Evolutionary conservation across 495 filamentous ascomycete species (phyloP).

Genomic region (Hyaloscypha bicolor): DNA sequence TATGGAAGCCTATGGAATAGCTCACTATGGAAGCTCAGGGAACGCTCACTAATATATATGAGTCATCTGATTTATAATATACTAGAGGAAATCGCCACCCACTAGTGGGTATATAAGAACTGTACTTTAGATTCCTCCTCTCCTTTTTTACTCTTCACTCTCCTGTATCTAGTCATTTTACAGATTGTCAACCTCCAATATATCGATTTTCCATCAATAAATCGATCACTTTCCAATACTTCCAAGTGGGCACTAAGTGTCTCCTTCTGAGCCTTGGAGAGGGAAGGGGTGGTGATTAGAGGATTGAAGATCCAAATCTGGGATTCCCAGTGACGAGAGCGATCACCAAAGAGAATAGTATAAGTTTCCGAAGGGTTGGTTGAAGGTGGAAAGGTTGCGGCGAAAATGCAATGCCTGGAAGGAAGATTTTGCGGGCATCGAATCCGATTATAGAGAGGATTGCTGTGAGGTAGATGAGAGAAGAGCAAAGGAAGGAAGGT

Average conservation of each 20-base stretch:
- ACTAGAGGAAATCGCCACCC: too few species aligned
- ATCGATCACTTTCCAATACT: too few species aligned
- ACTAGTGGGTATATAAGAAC: too few species aligned
- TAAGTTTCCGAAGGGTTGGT: slow-evolving; percentile 11
- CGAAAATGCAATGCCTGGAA: slow-evolving; percentile 32
- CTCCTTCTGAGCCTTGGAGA: slow-evolving; percentile 9
- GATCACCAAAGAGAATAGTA: slow-evolving; percentile 32
- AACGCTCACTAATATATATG: too few species aligned
- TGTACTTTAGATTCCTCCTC: too few species aligned
- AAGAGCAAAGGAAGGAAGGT: slow-evolving; percentile 26
- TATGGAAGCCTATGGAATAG: too few species aligned
- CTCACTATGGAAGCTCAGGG: too few species aligned
- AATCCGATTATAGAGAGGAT: slow-evolving; percentile 28
- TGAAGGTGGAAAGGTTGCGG: slow-evolving; percentile 27
- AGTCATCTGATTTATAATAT: too few species aligned
- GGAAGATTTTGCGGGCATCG: slow-evolving; percentile 28
- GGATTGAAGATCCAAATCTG: slow-evolving; percentile 35
- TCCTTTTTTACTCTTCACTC: too few species aligned
- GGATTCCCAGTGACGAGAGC: slow-evolving; percentile 29
- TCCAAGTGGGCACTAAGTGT: slow-evolving; percentile 17
- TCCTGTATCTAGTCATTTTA: too few species aligned
- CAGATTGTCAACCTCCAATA: too few species aligned
- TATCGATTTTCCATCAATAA: too few species aligned
- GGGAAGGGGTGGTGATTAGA: slow-evolving; percentile 10
- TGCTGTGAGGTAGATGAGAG: slow-evolving; percentile 25